Base-by-base conservation (phyloP, 1,139 yeast genomes). In the Pichia sp. region DNA sequence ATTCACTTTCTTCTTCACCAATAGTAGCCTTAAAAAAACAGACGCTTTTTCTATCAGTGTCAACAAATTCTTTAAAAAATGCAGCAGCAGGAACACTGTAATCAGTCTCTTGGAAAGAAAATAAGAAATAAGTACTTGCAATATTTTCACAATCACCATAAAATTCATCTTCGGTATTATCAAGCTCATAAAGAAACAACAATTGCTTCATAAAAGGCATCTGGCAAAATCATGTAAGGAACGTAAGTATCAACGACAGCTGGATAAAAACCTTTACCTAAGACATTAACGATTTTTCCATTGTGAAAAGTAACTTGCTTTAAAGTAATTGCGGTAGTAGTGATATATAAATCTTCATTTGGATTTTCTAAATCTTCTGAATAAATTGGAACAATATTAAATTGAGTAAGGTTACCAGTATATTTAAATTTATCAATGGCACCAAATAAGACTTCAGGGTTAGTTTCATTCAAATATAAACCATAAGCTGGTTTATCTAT, bases 201-300 rank as follows among this genome's bases (percentile, higher is more conserved):
- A 52, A 79, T 63, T 5, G 63, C 53, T 2, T 60, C 58, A 11
- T 75, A 63, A 32, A 74, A 56, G 9, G 55, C 60, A 2, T 57
- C 45, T 27, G 86, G 83, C 1, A 79, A 62, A 52, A 70, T 72
- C 7, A 80, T 68, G 43, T 75, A 64, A 2, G 86, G 75, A 8
- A 85, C 73, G 30, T 87, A 88, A 7, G 85, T 73, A 62, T 82
- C 88, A 39, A 83, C 64, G 43, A 78, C 62, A 4, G 77, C 81
- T 1, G 74, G 67, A 31, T 64, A 55, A 40, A 59, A 58, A 31
- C 63, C 57, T 8, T 58, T 47, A 34, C 71, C 76, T 41, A 75
- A 61, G 11, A 70, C 67, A 25, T 55, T 54, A 54, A 49, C 50
- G 37, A 45, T n/a, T 2, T 40, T 28, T 4, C 45, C 45, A 39